A percentile compares a stretch with the other conserved stretches of the same genome.
Evolutionary conservation across 768 basidiomycete genomes (phyloP).

Genomic region (Pleurotus citrinopileatus): DNA sequence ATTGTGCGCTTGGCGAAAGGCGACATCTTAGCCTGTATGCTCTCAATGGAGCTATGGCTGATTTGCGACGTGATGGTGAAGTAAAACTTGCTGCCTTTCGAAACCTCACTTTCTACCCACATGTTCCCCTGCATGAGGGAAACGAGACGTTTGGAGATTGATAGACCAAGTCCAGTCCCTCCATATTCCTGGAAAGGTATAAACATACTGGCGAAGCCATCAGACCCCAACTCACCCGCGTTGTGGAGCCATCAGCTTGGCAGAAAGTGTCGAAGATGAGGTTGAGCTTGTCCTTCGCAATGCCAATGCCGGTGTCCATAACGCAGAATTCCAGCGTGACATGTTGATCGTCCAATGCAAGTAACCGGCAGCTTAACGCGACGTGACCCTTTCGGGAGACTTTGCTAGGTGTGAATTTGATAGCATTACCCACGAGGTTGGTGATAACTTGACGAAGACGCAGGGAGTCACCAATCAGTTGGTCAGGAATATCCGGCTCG

Average conservation of each 20-base stretch:
- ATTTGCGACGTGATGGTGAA: conserved; percentile 93
- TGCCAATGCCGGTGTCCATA: conserved; percentile 96
- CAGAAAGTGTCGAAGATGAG: conserved; percentile 99
- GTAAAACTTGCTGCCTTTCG: conserved; percentile 92
- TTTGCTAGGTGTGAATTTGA: conserved; percentile 92
- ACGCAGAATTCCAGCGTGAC: conserved; percentile 97
- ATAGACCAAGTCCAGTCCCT: conserved; percentile 93
- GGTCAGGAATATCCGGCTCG: conserved; percentile 93
- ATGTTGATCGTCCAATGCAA: conserved; percentile 75
- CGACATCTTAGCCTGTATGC: conserved; percentile 73
- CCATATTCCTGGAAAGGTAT: conserved; percentile 75
- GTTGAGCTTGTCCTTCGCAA: conserved; percentile 96
- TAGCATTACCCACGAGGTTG: conserved; percentile 92
- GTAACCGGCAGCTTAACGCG: conserved; percentile 78
- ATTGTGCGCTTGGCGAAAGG: conserved; percentile 88
- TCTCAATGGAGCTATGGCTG: conserved; percentile 70
- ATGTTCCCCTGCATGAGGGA: conserved; percentile 97
- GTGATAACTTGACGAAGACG: conserved; percentile 95
- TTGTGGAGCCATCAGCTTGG: conserved; percentile 98
- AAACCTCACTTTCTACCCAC: conserved; percentile 97
- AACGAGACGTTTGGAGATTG: conserved; percentile 96
- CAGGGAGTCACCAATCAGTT: conserved; percentile 94
- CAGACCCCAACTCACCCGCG: conserved; percentile 54
- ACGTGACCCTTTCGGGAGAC: conserved; percentile 82
- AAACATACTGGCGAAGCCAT: not conserved